A percentile compares a stretch with the other conserved stretches of the same genome.
These are phyloP conservation scores for Drechslera avenae DNA, from an alignment of 2,329 filamentous ascomycete species.

Conservation along the genomic window DNA sequence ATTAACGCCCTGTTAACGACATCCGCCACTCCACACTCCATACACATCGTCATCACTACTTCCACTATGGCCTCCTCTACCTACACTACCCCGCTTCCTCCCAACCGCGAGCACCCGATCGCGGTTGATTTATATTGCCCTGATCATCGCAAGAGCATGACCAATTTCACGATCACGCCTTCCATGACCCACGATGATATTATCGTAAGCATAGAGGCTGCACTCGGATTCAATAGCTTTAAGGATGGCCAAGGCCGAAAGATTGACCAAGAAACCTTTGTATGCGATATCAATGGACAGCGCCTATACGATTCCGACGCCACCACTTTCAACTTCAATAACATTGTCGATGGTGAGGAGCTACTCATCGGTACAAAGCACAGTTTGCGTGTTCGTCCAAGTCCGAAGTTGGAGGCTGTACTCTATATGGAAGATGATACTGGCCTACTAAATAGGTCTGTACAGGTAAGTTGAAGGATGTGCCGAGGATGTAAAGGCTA, in stretches of 20 bases:
- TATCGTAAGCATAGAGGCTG: not conserved
- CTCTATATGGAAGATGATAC: not conserved
- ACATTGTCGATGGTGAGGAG: not conserved
- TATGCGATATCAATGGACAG: not conserved
- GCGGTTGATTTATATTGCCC: not conserved
- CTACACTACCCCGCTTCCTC: too few relatives aligned
- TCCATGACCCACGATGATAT: not conserved
- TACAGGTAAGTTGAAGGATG: not conserved
- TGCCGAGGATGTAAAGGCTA: not conserved
- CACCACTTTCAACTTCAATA: not conserved
- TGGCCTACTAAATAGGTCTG: not conserved
- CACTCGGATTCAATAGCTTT: not conserved
- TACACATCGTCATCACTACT: too few relatives aligned
- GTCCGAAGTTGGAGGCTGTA: not conserved
- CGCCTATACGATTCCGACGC: not conserved
- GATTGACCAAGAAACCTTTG: not conserved
- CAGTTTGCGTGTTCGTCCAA: not conserved
- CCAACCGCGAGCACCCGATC: not conserved
- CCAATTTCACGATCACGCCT: not conserved
- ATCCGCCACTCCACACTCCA: not conserved
- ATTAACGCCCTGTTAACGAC: not conserved
- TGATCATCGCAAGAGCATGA: not conserved
- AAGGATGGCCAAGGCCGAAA: too few relatives aligned
- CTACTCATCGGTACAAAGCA: not conserved
- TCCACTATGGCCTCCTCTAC: too few relatives aligned